phyloP scores from a whole-genome alignment of 768 basidiomycete species.

The Phanerochaete carnosa region DNA sequence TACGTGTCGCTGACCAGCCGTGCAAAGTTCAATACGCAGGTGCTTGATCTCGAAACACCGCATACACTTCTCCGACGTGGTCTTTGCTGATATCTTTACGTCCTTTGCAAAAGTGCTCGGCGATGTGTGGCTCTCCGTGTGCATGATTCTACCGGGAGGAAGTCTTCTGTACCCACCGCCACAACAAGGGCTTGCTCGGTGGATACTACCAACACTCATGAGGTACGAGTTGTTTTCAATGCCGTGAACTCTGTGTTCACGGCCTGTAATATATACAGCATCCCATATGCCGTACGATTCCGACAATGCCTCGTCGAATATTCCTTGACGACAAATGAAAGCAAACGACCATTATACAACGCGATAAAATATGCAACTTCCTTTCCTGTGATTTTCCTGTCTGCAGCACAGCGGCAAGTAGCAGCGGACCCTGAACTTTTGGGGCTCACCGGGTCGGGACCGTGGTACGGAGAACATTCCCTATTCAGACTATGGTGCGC shows the following conservation, averaged over 20 bases:
- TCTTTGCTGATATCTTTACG: conserved; percentile 93
- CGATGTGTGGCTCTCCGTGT: conserved; percentile 85
- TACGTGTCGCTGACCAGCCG: neutral
- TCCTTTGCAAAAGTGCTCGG: conserved; percentile 97
- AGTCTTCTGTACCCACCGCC: conserved; percentile 64
- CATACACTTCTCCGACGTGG: conserved; percentile 86
- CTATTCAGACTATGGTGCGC: conserved; percentile 84
- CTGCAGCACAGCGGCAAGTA: conserved; percentile 81
- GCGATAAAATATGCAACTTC: conserved; percentile 95
- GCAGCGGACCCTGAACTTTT: conserved; percentile 52
- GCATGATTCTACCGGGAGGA: conserved; percentile 84
- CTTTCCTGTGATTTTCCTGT: conserved; percentile 93
- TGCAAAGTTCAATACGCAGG: conserved; percentile 61
- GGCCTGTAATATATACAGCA: neutral
- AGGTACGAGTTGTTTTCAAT: conserved; percentile 49
- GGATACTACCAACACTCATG: conserved; percentile 82
- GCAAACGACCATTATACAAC: conserved; percentile 77
- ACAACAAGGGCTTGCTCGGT: conserved; percentile 61
- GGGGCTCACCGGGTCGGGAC: conserved; percentile 41
- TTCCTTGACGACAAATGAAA: conserved; percentile 55
- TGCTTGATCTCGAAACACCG: conserved; percentile 66
- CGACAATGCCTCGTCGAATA: conserved; percentile 94
- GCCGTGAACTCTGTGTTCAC: neutral
- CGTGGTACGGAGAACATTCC: conserved; percentile 74
- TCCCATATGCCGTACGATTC: conserved; percentile 89